Base-by-base conservation (phyloP, 148 eudicot genomes). In the Linanthus parryae region DNA sequence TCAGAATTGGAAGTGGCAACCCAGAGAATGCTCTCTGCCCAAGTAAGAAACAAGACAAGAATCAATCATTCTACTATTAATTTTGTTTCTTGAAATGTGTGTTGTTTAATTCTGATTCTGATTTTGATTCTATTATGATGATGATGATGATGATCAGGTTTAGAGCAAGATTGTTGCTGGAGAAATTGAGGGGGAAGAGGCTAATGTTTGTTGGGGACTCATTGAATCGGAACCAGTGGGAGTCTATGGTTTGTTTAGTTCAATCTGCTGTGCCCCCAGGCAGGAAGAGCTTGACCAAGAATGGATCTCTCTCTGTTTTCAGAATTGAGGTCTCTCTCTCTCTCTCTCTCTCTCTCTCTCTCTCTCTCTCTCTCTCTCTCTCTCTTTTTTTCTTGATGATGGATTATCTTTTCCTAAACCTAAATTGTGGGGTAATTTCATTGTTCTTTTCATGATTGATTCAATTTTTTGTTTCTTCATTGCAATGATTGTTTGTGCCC, bases 201-300 rank as follows among this genome's bases (percentile, higher is more conserved):
- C 72, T 91, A 48, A 83, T 91, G 95, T 91, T 91, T 67, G 98
- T 91, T 44, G 98, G 98, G 20, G 98, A 91, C 35, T 91, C 98
- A 19, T 62, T 91, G 73, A 86, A 86, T 27, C 69, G 98, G 54
- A 91, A 91, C 63, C 95, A 86, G 43, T 91, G 98, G 98, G 98
- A 91, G 33, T 91, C 95, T 7, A 83, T 91, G 98, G 79, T 91
- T 51, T 91, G 98, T 48, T 58, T 91, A 43, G 95, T 77, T 57
- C 95, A 91, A 58, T 86, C 95, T 4, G 85, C 26, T 1, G 76
- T 71, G 59, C 94, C 84, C 43, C 69, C 70, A 7, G 84, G 74
- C 19, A 77, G 66, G 37, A 91, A 81, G 71, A 83, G 66, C 66
- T 77, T 81, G 73, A 67, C 45, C 36, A 86, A 83, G 70, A 53